Conservation (phyloP, 768 basidiomycete species). For the Pleurotus eryngii region DNA sequence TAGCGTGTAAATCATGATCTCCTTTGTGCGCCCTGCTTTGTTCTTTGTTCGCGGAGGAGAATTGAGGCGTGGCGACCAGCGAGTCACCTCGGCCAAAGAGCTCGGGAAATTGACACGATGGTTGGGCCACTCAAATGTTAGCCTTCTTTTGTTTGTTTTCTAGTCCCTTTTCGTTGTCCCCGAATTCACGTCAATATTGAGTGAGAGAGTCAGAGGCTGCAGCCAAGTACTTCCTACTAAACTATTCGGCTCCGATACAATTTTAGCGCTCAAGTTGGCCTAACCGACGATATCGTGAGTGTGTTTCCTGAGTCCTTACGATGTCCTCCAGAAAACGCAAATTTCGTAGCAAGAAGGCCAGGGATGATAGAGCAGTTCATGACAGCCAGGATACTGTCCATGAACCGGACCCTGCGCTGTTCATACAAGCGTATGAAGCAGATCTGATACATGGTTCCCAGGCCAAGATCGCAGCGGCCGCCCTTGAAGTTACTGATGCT, state of each 20-base stretch:
- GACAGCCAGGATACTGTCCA: neutral
- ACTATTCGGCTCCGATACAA: neutral
- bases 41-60: neutral
- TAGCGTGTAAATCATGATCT: neutral
- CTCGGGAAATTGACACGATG: too few relatives aligned
- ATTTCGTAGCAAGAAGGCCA: neutral
- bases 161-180: too few relatives aligned
- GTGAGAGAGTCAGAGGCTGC: neutral
- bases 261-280: neutral
- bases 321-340: conserved; percentile 7
- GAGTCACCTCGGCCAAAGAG: too few relatives aligned
- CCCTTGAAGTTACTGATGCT: conserved; percentile 27
- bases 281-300: neutral
- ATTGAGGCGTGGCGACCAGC: neutral
- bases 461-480: conserved; percentile 33
- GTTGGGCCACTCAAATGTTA: too few relatives aligned
- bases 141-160: too few relatives aligned
- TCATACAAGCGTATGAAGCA: conserved; percentile 75
- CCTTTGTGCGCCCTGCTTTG: neutral
- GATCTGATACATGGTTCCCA: conserved; percentile 57
- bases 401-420: conserved; percentile 31
- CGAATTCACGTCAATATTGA: neutral
- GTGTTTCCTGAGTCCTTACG: neutral
- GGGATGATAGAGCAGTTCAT: neutral
- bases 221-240: neutral